Evolutionary conservation across 345 rosid species (phyloP).

Genomic region (Linum tenue): DNA sequence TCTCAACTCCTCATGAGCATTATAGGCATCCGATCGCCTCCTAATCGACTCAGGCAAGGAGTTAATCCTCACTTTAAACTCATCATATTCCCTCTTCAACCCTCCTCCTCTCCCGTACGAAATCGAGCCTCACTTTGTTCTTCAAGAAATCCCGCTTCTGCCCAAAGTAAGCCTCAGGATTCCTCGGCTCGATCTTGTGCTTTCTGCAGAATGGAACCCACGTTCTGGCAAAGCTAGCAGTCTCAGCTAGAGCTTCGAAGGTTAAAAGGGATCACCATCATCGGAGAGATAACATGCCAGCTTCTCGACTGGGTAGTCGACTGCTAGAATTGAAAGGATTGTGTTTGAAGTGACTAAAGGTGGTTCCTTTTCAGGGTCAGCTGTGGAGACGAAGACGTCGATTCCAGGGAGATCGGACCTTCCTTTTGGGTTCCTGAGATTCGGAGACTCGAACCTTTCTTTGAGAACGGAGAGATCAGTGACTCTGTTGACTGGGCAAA

Average conservation of each 20-base stretch:
- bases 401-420: slow-evolving; percentile 70
- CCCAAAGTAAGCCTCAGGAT: slow-evolving; percentile 68
- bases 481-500: slow-evolving; percentile 64
- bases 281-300: slow-evolving; percentile 70
- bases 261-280: slow-evolving; percentile 64
- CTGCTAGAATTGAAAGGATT: slow-evolving; percentile 60
- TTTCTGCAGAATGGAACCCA: slow-evolving; percentile 82
- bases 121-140: slow-evolving; percentile 64
- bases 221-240: slow-evolving; percentile 64
- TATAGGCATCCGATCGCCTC: slow-evolving; percentile 69
- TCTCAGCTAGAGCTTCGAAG: slow-evolving; percentile 68
- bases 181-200: slow-evolving; percentile 61
- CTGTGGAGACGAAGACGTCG: slow-evolving; percentile 71
- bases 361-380: slow-evolving; percentile 78
- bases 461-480: slow-evolving; percentile 59
- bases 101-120: slow-evolving; percentile 71
- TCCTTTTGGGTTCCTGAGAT: slow-evolving; percentile 67
- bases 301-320: slow-evolving; percentile 74
- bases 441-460: slow-evolving; percentile 60
- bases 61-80: slow-evolving; percentile 73
- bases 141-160: slow-evolving; percentile 65
- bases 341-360: slow-evolving; percentile 78
- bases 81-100: slow-evolving; percentile 82
- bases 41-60: slow-evolving; percentile 59
- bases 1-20: slow-evolving; percentile 64